These are phyloP conservation scores for Cynara cardunculus DNA, from an alignment of 129 eudicot genomes.

Conservation along the genomic window DNA sequence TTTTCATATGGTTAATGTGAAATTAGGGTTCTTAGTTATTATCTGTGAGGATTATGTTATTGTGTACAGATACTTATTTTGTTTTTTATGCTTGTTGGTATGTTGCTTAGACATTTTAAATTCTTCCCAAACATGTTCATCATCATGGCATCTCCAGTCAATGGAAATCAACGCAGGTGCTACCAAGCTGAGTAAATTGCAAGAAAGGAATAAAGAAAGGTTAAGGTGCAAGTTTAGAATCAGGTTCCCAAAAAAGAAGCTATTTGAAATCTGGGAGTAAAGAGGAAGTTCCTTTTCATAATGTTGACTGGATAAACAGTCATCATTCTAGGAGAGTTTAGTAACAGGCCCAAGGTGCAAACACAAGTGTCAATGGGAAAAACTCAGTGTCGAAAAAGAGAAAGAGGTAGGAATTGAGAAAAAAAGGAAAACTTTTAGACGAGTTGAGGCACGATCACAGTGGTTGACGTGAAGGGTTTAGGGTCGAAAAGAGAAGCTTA, in stretches of 20 bases:
- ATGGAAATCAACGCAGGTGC: conserved; percentile 1
- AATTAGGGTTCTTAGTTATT: conserved; percentile 28
- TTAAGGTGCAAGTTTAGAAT: neutral
- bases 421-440: neutral
- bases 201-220: neutral
- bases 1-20: neutral
- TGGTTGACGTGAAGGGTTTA: neutral
- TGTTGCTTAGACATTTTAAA: neutral
- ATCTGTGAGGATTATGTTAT: neutral
- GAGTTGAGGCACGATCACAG: neutral
- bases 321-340: neutral
- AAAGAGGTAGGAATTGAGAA: neutral
- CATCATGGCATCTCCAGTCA: neutral
- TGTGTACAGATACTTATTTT: neutral
- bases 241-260: neutral
- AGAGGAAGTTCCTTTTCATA: neutral
- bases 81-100: conserved; percentile 14
- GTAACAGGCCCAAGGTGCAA: neutral
- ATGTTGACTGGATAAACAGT: neutral
- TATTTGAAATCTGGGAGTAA: neutral
- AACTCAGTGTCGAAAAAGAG: neutral
- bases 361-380: neutral
- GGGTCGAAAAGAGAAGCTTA: conserved; percentile 18
- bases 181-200: neutral
- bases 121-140: neutral